Conservation (phyloP, 2,329 filamentous ascomycete species). For the Colletotrichum incanum region DNA sequence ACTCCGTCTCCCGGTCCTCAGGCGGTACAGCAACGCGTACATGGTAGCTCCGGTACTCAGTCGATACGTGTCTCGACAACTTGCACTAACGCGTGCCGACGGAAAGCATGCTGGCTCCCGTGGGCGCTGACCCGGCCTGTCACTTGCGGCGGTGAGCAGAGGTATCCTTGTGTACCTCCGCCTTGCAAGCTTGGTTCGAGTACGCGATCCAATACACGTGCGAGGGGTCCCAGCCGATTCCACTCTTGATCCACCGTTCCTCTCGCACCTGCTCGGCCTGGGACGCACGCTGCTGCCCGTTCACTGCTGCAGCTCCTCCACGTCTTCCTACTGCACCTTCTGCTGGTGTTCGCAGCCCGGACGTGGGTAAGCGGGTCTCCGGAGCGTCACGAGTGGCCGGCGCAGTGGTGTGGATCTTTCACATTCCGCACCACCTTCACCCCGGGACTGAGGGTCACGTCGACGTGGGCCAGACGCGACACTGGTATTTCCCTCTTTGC, state of each 20-base stretch:
- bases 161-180: conserved; percentile 26
- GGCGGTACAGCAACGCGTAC: neutral
- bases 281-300: conserved; percentile 2
- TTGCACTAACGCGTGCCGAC: conserved; percentile 26
- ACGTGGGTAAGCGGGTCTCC: neutral
- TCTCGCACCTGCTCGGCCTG: conserved; percentile 6
- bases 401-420: neutral
- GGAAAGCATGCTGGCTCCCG: conserved; percentile 20
- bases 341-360: conserved; percentile 29
- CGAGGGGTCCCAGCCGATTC: neutral
- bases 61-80: conserved; percentile 23
- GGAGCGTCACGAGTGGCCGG: neutral
- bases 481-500: neutral
- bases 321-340: conserved; percentile 8
- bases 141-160: conserved; percentile 31
- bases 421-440: neutral
- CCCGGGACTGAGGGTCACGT: neutral
- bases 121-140: conserved; percentile 18
- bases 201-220: conserved; percentile 28
- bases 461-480: neutral
- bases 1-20: conserved; percentile 24
- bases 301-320: conserved; percentile 6
- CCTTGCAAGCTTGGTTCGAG: neutral
- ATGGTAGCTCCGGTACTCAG: conserved; percentile 21
- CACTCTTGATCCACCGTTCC: conserved; percentile 22